Conservation (phyloP, 169 alveolate genomes). For the Cryptosporidium parvum region DNA sequence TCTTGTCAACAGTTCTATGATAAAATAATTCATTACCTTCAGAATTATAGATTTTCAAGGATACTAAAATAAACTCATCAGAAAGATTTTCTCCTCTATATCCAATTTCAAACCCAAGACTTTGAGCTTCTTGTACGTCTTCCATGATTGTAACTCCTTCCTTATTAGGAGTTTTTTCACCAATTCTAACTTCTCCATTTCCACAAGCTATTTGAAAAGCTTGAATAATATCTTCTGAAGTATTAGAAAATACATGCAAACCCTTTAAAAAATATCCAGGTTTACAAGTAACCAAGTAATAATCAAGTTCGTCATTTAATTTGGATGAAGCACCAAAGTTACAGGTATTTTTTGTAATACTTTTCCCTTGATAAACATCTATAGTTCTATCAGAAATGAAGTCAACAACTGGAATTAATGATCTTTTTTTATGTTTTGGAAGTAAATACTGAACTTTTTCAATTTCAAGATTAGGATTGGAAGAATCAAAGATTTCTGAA, state of each 20-base stretch:
- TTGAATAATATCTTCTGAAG: constrained; percentile 37
- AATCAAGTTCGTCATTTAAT: constrained; percentile 31
- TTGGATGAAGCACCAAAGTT: constrained; percentile 13
- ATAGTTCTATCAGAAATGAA: constrained; percentile 39
- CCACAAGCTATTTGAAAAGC: constrained; percentile 62
- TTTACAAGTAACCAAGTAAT: constrained; percentile 43
- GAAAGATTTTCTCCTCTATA: constrained; percentile 29
- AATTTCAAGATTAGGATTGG: background rate
- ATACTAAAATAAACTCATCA: constrained; percentile 20
- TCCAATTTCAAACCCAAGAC: constrained; percentile 54
- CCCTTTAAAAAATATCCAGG: constrained; percentile 68
- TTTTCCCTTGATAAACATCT: constrained; percentile 62
- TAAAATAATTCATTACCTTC: constrained; percentile 2
- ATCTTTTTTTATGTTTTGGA: constrained; percentile 47
- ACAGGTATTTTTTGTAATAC: constrained; percentile 24
- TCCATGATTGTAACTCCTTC: constrained; percentile 32
- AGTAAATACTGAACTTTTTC: constrained; percentile 33
- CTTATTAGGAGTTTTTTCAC: constrained; percentile 33
- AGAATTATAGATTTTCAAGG: constrained; percentile 5
- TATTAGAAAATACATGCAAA: constrained; percentile 6
- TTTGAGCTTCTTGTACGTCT: constrained; percentile 28
- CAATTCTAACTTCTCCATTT: constrained; percentile 59
- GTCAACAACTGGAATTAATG: constrained; percentile 28
- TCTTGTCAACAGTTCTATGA: constrained; percentile 48
- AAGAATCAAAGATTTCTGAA: background rate